Base-by-base conservation (phyloP, 441 rosid species). In the Populus tomentosa region DNA sequence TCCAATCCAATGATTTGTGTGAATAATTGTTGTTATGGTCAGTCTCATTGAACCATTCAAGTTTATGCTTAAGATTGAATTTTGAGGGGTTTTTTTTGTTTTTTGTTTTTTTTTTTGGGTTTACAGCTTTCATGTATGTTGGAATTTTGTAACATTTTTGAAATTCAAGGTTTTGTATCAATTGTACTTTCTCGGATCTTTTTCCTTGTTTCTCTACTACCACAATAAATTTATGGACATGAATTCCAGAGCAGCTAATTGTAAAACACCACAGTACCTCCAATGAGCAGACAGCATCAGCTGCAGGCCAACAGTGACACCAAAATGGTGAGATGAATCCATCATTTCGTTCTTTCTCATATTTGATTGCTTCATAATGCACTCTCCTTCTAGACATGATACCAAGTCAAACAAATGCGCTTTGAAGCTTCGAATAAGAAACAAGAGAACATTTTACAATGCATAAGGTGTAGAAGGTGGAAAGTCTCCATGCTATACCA, bases 251-350 rank as follows among this genome's bases (percentile, higher is more conserved):
- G 50, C 50, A 40, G 50, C 50, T 40, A 11, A 40, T 40, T 40
- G 50, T 3, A 40, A 40, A 3, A 40, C 50, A 40, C 50, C 50
- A 40, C 50, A 40, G 50, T 85, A 93, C 99, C 98, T 95, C 98
- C 92, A 88, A 84, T 71, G 97, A 93, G 87, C 94, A 80, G 67
- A 88, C 93, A 75, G 89, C 85, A 80, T 91, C 87, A 77, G 88
- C 89, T 38, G 90, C 92, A 36, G 97, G 77, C 90, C 85, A 75
- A 90, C 86, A 67, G 92, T 87, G 92, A 81, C 88, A 93, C 82
- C 98, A 94, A 79, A 95, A 92, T 11, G 97, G 95, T 72, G 98
- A 92, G 23, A 90, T 71, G 80, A 90, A 87, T 78, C 96, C 97
- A 76, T 87, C 97, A 86, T 93, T 93, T 67, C 91, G 79, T 88